Evolutionary conservation across 2,329 filamentous ascomycete species (phyloP).

Genomic region (Bipolaris zeicola): DNA sequence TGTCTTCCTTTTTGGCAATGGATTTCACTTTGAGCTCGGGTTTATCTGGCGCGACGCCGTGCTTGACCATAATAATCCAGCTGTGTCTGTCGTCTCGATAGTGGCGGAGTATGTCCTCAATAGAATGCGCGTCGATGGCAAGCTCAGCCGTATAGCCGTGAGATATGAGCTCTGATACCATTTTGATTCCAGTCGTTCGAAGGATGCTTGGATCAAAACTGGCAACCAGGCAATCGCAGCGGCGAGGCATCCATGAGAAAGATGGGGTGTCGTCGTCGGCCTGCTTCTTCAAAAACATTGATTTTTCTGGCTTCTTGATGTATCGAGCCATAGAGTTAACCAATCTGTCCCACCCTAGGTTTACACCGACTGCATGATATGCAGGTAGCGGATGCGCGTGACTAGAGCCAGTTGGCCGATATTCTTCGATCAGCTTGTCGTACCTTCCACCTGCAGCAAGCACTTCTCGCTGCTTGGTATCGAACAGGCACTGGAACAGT

Average conservation of each 20-base stretch:
- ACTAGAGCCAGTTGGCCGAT: constrained; percentile 71
- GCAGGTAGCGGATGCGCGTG: constrained; percentile 50
- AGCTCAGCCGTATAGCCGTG: constrained; percentile 88
- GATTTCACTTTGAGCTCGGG: constrained; percentile 76
- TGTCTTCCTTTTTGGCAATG: constrained; percentile 74
- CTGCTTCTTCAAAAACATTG: constrained; percentile 68
- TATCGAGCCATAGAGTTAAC: constrained; percentile 65
- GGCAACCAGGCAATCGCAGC: constrained; percentile 89
- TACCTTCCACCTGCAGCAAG: constrained; percentile 95
- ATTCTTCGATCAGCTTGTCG: constrained; percentile 84
- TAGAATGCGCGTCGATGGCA: constrained; percentile 75
- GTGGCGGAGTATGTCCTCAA: constrained; percentile 77
- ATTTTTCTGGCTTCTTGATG: constrained; percentile 54
- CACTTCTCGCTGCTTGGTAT: constrained; percentile 79
- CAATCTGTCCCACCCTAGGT: constrained; percentile 84
- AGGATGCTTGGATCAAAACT: constrained; percentile 82
- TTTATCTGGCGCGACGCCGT: constrained; percentile 63
- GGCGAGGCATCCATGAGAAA: constrained; percentile 45
- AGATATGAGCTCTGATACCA: constrained; percentile 79
- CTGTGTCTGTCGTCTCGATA: constrained; percentile 78
- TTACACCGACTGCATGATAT: constrained; percentile 88
- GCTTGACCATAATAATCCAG: constrained; percentile 90
- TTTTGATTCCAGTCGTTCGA: constrained; percentile 74
- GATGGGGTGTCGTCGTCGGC: constrained; percentile 62
- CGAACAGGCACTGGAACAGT: constrained; percentile 88